Base-by-base conservation (phyloP, 768 basidiomycete species). In the Ephemerocybe angulata region DNA sequence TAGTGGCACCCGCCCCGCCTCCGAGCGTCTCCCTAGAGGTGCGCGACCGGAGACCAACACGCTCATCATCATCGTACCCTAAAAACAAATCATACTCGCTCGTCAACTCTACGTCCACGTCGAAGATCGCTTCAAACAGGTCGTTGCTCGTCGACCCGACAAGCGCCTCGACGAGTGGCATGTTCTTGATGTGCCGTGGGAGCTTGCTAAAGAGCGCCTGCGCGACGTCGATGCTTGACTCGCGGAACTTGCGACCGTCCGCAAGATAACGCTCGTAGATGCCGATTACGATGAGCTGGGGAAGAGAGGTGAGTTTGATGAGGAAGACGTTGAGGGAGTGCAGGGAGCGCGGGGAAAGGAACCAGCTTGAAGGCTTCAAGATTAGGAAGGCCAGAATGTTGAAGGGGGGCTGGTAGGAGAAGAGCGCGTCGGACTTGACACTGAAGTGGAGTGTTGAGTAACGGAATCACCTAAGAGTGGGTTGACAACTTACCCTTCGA, bases 371-470 rank as follows among this genome's bases (percentile, higher is more conserved):
- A 12, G 93, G 91, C 65, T 90, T 87, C 47, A 96, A 78, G 54
- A 96, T 75, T 27, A 84, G 54, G 66, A 93, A 86, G 1, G 94
- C 94, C 19, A 90, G 72, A 19, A 92, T 72, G 62, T 91, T 93
- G 79, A 93, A 92, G 1, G 93, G 93, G 1, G 90, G 91, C 60
- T 93, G 90, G 63, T 97, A 96, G 44, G 88, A 92, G 73, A 95
- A 92, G 17, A 97, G 75, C 1, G 90, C 90, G 65, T 95, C 92
- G 2, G 87, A 86, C 65, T 93, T 93, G 64, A 93, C 88, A 22
- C 92, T n/a, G n/a, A n/a, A n/a, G n/a, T n/a, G n/a, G n/a, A n/a
- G n/a, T n/a, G n/a, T n/a, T 90, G 58, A 11, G 37, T 27, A 13
- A 33, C 17, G 17, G n/a, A 33, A 3, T 28, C 27, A 53, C 29